phyloP scores from a whole-genome alignment of 768 basidiomycete species.

The Phaeotremella fagi region DNA sequence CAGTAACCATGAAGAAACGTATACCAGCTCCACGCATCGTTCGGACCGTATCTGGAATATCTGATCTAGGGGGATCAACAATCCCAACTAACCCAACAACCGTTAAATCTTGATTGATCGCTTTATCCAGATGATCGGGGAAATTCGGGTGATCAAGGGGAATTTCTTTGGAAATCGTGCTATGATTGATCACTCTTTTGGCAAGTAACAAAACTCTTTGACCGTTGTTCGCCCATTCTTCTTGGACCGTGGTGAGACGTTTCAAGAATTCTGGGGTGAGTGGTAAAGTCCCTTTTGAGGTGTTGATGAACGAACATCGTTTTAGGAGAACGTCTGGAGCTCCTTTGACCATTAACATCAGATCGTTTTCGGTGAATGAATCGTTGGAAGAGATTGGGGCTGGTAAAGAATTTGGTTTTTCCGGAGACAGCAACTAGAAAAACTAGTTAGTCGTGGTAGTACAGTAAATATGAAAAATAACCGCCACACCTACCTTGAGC shows the following conservation, averaged over 20 bases:
- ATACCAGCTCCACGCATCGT: slow-evolving; percentile 56
- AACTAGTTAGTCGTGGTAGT: neutral
- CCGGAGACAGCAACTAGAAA: slow-evolving; percentile 9
- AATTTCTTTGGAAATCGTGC: slow-evolving; percentile 44
- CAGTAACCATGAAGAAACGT: slow-evolving; percentile 64
- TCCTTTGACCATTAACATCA: slow-evolving; percentile 57
- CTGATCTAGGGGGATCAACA: slow-evolving; percentile 59
- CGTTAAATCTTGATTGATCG: slow-evolving; percentile 53
- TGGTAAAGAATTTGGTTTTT: slow-evolving; percentile 4
- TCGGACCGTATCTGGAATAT: slow-evolving; percentile 52
- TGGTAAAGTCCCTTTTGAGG: slow-evolving; percentile 49
- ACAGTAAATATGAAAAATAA: slow-evolving; percentile 14
- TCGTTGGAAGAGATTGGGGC: slow-evolving; percentile 41
- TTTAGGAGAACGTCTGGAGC: slow-evolving; percentile 54
- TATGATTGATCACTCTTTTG: slow-evolving; percentile 50
- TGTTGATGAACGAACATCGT: slow-evolving; percentile 48
- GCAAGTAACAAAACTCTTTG: slow-evolving; percentile 63
- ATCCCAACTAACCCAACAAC: slow-evolving; percentile 61
- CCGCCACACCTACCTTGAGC: slow-evolving; percentile 52
- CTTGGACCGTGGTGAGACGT: slow-evolving; percentile 45
- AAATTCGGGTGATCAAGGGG: slow-evolving; percentile 49
- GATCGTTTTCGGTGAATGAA: slow-evolving; percentile 22
- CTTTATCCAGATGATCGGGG: slow-evolving; percentile 51
- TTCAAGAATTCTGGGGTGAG: slow-evolving; percentile 36
- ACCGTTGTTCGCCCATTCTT: slow-evolving; percentile 56